Base-by-base conservation (phyloP, 140 eudicot genomes). In the Erigeron philadelphicus region DNA sequence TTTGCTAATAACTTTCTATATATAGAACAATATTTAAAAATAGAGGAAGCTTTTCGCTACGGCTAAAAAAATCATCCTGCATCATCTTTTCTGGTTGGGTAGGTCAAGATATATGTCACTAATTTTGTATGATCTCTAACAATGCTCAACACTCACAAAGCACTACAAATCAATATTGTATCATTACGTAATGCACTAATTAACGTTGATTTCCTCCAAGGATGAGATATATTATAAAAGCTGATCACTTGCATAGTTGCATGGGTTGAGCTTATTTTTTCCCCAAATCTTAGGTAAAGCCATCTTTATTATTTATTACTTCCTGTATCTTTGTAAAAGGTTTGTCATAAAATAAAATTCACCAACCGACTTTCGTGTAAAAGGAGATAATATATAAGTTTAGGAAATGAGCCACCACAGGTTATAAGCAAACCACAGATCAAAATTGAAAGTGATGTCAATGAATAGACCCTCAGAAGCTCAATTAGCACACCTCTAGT, bases 61-160 rank as follows among this genome's bases (percentile, higher is more conserved):
- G 62, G 73, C 73, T 50, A 45, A 60, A 63, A 47, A 45, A 41
- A 74, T 74, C 35, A 50, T 52, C 44, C 57, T 70, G 65, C 71
- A 64, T 75, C 76, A 64, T 80, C 61, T 80, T 67, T 70, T 80
- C 76, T 57, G 80, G 84, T 79, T 64, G 44, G 72, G 83, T 79
- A 79, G 83, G 83, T 79, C 73, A 74, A 69, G 83, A 74, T 74
- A 71, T 46, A 68, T 79, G 74, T 74, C 80, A 79, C 76, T 69
- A 74, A 46, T 52, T 77, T 19, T 64, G 54, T 64, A 44, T 65
- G 59, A 68, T 69, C 17, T 70, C 17, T 70, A 72, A 61, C 79
- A 73, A 74, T 78, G 82, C 82, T 38, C 63, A 77, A 62, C 75
- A 79, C 73, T 70, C 80, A 79, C 73, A 74, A 65, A 68, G 76